Evolutionary conservation across 768 basidiomycete species (phyloP), one percentile per base, ranked within the genome.

Genomic region (Trametes coccinea): DNA sequence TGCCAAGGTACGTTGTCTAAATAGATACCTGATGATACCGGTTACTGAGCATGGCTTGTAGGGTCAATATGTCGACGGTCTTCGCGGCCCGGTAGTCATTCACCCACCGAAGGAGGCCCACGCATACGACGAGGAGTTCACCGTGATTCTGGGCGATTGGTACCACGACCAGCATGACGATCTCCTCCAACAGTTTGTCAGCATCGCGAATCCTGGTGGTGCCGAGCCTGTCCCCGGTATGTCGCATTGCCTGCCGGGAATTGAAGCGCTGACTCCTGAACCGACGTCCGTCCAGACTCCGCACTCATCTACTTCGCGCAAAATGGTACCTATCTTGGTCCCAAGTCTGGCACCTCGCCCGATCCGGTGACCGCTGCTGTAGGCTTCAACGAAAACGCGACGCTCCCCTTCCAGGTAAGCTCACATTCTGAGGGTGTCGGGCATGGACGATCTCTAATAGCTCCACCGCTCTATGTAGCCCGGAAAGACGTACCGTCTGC

Each of bases 61-160:
- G 85, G 91, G 93, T 17, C 92, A 95, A 79, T 96, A 97, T 68
- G 89, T 91, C 50, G 95, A 98, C 67, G 95, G 96, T 22, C 81
- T 98, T 1, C 88, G 95, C n/a, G 81, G 93, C 0, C 93, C 95
- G 0, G 72, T 97, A 47, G 70, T 95, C 51, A 82, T 98, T 52
- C 90, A 90, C 68, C 86, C 88, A 4, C 74, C 79, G 1, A 78
- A 77, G 55, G 89, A 90, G 74, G 80, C 77, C 17, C 83, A 93
- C 72, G 65, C 64, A 9, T 98, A 97, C 73, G 95, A 98, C 73
- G 92, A 89, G 30, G 96, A 98, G 66, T 95, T 85, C 76, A 95
- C 91, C 17, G 78, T 98, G 65, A 71, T 94, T 60, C 77, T 98
- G 1, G 83, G 86, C 5, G 95, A 98, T 72, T 98, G 96, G 95